Conservation (phyloP, 139 green algal genomes). For the Pleodorina starrii region DNA sequence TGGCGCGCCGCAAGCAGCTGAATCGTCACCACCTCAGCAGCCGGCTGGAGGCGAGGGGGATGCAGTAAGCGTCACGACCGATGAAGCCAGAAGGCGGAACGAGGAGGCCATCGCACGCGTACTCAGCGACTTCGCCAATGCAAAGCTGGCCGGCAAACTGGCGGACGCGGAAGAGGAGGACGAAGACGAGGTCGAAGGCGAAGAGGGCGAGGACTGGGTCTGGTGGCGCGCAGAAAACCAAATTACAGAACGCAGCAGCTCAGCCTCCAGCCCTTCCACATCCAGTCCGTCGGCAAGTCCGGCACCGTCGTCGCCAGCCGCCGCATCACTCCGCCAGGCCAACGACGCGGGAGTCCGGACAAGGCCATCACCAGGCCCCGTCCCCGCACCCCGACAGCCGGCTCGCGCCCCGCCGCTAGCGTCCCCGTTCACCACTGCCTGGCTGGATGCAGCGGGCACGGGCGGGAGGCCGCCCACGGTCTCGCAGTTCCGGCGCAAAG, state of each 20-base stretch:
- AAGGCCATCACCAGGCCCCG: too few relatives aligned
- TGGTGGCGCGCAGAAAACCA: constrained; percentile 40
- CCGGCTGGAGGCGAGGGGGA: too few relatives aligned
- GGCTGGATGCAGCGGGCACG: too few relatives aligned
- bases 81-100: constrained; percentile 20
- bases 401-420: too few relatives aligned
- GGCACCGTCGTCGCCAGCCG: too few relatives aligned
- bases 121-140: not conserved
- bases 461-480: not conserved
- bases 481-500: not conserved
- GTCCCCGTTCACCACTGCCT: too few relatives aligned
- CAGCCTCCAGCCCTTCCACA: too few relatives aligned
- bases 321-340: too few relatives aligned
- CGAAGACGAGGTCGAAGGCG: constrained; percentile 36
- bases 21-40: not conserved
- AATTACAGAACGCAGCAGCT: not conserved
- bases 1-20: not conserved
- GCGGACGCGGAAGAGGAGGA: constrained; percentile 5
- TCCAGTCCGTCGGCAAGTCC: too few relatives aligned
- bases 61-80: not conserved
- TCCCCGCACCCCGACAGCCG: too few relatives aligned
- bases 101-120: not conserved
- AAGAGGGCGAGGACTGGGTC: constrained; percentile 47
- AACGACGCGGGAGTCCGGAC: too few relatives aligned
- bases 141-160: not conserved